Conservation (phyloP, 2,329 filamentous ascomycete genomes). For the Epicoccum nigrum region DNA sequence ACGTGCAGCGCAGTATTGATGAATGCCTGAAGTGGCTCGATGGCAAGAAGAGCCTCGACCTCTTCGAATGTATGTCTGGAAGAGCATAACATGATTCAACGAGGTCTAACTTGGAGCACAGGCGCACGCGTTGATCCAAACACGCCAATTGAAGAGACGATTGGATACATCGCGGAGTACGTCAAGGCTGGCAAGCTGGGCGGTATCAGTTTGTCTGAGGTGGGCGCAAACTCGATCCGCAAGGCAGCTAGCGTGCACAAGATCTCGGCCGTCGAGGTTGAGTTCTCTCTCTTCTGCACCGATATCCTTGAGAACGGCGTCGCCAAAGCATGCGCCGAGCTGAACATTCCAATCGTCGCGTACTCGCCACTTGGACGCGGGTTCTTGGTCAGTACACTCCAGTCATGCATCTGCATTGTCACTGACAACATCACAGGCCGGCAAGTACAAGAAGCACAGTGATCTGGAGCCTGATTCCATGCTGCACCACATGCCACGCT, state of each 20-base stretch:
- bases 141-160: slow-evolving; percentile 53
- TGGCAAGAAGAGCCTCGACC: slow-evolving; percentile 55
- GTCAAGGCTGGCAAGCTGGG: slow-evolving; percentile 53
- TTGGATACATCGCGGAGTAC: slow-evolving; percentile 49
- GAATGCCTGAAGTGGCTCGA: slow-evolving; percentile 54
- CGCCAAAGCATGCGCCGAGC: slow-evolving; percentile 62
- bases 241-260: slow-evolving; percentile 60
- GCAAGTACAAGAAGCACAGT: slow-evolving; percentile 53
- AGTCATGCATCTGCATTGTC: neutral
- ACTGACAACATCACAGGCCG: slow-evolving; percentile 44
- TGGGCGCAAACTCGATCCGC: slow-evolving; percentile 53
- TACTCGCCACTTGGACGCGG: slow-evolving; percentile 74
- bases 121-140: slow-evolving; percentile 52
- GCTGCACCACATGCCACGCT: slow-evolving; percentile 60
- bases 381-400: slow-evolving; percentile 50
- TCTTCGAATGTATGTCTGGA: slow-evolving; percentile 50
- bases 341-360: slow-evolving; percentile 69
- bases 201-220: slow-evolving; percentile 55
- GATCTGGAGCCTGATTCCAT: slow-evolving; percentile 66
- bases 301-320: slow-evolving; percentile 65
- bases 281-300: slow-evolving; percentile 63
- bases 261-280: slow-evolving; percentile 65
- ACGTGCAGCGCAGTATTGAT: slow-evolving; percentile 53
- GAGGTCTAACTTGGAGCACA: neutral
- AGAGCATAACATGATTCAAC: no score